Conservation (phyloP, 192 early-diverging fungal species). For the Mortierella alpina region DNA sequence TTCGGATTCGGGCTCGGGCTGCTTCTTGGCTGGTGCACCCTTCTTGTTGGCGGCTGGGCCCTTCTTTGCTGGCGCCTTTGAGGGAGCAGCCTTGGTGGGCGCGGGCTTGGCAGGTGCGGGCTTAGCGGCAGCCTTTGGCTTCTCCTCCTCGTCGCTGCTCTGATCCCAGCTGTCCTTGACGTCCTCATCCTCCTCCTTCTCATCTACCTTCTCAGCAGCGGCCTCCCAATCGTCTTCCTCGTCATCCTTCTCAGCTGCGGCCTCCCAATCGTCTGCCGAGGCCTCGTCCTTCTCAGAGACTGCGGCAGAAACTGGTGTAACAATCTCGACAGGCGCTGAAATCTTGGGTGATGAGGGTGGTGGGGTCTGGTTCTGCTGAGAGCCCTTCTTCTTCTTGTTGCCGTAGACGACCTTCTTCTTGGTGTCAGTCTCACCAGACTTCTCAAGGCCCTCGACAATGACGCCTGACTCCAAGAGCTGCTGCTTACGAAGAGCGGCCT, state of each 20-base stretch:
- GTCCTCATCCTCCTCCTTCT: constrained; percentile 62
- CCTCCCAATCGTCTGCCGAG: constrained; percentile 27
- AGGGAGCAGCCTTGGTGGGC: constrained; percentile 41
- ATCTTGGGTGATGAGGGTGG: constrained; percentile 55
- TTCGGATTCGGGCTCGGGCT: constrained; percentile 23
- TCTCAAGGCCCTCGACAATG: constrained; percentile 76
- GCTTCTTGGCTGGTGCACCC: constrained; percentile 38
- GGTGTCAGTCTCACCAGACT: constrained; percentile 58
- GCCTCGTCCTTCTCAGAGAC: constrained; percentile 60
- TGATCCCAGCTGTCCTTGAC: constrained; percentile 67
- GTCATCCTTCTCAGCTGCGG: constrained; percentile 61
- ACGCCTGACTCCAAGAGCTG: constrained; percentile 83
- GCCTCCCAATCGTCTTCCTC: constrained; percentile 53
- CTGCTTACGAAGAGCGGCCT: constrained; percentile 75
- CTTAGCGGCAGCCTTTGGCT: constrained; percentile 36
- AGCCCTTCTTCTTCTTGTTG: constrained; percentile 79
- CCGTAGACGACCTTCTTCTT: constrained; percentile 79
- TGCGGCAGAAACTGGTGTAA: constrained; percentile 51
- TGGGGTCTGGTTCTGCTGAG: constrained; percentile 44
- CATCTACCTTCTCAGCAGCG: constrained; percentile 59
- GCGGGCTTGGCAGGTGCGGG: constrained; percentile 45
- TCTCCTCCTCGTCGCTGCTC: constrained; percentile 50
- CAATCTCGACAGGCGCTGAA: constrained; percentile 43
- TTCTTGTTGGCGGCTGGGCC: constrained; percentile 53
- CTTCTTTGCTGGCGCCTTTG: constrained; percentile 40